Conservation (phyloP, 306 rosid species). For the Mimosa bimucronata region DNA sequence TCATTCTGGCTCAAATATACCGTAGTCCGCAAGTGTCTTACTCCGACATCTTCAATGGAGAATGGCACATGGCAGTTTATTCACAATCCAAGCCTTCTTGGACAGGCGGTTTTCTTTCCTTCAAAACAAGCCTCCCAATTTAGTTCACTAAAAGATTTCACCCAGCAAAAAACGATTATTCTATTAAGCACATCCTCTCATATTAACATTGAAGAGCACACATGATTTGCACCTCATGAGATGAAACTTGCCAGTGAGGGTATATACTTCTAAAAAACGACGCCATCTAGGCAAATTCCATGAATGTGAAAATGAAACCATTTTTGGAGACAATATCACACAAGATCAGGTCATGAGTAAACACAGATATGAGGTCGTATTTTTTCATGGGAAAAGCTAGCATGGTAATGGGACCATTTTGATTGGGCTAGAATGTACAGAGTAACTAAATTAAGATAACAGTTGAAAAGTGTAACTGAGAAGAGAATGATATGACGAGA, state of each 20-base stretch:
- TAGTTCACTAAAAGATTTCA: not conserved
- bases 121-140: not conserved
- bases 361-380: not conserved
- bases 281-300: not conserved
- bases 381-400: not conserved
- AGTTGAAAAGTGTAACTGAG: not conserved
- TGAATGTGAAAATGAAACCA: not conserved
- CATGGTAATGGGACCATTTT: not conserved
- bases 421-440: not conserved
- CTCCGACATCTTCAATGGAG: not conserved
- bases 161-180: not conserved
- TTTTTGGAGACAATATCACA: not conserved
- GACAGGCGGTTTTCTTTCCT: not conserved
- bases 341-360: not conserved
- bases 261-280: not conserved
- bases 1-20: not conserved
- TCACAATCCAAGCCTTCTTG: slow-evolving; percentile 10
- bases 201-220: not conserved
- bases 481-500: not conserved
- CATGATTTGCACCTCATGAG: not conserved
- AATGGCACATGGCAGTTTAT: slow-evolving; percentile 1
- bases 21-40: not conserved
- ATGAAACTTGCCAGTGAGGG: not conserved
- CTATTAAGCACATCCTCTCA: not conserved
- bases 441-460: not conserved